Percentiles rank a stretch among this genome's conserved stretches.
phyloP scores from a whole-genome alignment of 305 asterid species.

The Andrographis paniculata region DNA sequence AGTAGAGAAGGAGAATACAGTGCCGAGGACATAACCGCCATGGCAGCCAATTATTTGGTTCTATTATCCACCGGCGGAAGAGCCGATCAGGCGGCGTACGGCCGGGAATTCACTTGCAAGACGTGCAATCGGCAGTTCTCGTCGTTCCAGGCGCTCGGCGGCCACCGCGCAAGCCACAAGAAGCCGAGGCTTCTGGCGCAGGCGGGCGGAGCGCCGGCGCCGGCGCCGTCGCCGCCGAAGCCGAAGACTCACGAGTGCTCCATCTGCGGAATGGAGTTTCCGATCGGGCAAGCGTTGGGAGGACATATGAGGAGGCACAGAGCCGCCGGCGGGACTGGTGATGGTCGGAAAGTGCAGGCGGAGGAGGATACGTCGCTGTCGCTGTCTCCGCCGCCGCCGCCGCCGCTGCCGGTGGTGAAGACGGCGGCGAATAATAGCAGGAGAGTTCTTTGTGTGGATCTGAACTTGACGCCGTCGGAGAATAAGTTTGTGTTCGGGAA shows the following conservation, averaged over 20 bases:
- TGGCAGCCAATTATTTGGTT: constrained; percentile 28
- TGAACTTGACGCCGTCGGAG: constrained; percentile 49
- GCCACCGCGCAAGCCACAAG: constrained; percentile 62
- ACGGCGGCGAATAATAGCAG: constrained; percentile 22
- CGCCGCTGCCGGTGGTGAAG: constrained; percentile 24
- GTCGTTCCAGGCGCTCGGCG: constrained; percentile 58
- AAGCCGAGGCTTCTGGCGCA: constrained; percentile 24
- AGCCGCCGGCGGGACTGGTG: constrained; percentile 8
- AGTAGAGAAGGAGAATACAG: constrained; percentile 28
- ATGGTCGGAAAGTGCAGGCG: constrained; percentile 10
- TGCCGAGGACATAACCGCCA: constrained; percentile 17
- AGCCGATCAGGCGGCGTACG: background rate
- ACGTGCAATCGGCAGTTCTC: constrained; percentile 42
- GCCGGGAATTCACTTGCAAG: constrained; percentile 45
- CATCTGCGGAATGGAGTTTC: constrained; percentile 40
- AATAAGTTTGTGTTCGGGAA: constrained; percentile 32
- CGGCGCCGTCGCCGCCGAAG: constrained; percentile 33
- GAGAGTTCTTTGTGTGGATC: constrained; percentile 32
- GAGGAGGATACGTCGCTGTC: background rate
- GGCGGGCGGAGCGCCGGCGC: constrained; percentile 5
- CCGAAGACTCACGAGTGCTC: constrained; percentile 44
- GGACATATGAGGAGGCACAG: constrained; percentile 59
- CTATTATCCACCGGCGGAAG: constrained; percentile 20
- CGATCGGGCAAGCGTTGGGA: constrained; percentile 53
- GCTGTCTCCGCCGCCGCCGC: background rate